A percentile compares a stretch with the other conserved stretches of the same genome.
Conservation (phyloP, 2,329 filamentous ascomycete genomes). For the Huntiella bhutanensis region DNA sequence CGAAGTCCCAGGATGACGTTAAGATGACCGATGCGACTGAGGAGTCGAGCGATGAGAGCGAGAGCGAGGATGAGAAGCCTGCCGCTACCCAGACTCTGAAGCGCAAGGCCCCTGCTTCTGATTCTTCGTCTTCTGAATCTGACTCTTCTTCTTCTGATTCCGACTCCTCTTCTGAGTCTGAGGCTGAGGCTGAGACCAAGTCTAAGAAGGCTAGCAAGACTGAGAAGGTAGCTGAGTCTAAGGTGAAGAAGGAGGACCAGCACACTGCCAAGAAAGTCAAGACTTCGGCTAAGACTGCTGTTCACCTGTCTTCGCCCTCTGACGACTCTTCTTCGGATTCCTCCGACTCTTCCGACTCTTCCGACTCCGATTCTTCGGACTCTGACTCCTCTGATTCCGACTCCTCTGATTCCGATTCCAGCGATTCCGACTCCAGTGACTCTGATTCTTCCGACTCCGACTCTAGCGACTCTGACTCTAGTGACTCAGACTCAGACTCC, state of each 20-base stretch:
- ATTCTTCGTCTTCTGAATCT: slow-evolving; percentile 13
- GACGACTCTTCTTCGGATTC: slow-evolving; percentile 16
- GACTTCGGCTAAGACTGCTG: slow-evolving; percentile 9
- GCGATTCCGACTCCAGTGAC: background rate
- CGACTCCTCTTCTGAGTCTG: slow-evolving; percentile 16
- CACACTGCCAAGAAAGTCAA: slow-evolving; percentile 2
- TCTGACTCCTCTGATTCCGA: slow-evolving; percentile 14
- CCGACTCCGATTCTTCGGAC: slow-evolving; percentile 13
- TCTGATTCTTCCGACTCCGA: slow-evolving; percentile 12
- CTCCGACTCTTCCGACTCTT: slow-evolving; percentile 12
- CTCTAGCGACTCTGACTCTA: slow-evolving; percentile 22
- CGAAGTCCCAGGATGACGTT: slow-evolving; percentile 12
- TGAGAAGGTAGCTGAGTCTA: slow-evolving; percentile 25
- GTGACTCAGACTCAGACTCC: slow-evolving; percentile 18
- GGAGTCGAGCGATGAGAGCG: slow-evolving; percentile 10
- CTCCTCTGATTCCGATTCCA: slow-evolving; percentile 13
- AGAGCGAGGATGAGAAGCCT: slow-evolving; percentile 15
- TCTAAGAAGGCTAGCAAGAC: slow-evolving; percentile 4
- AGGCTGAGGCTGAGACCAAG: slow-evolving; percentile 12
- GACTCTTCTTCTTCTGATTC: background rate
- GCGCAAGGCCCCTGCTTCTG: slow-evolving; percentile 21
- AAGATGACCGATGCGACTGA: slow-evolving; percentile 13
- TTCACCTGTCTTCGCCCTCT: slow-evolving; percentile 14
- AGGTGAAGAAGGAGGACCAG: slow-evolving; percentile 27
- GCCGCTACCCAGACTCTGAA: slow-evolving; percentile 19